These are phyloP conservation scores for Ustilago curta DNA, from an alignment of 1,284 basidiomycete genomes.

Conservation along the genomic window DNA sequence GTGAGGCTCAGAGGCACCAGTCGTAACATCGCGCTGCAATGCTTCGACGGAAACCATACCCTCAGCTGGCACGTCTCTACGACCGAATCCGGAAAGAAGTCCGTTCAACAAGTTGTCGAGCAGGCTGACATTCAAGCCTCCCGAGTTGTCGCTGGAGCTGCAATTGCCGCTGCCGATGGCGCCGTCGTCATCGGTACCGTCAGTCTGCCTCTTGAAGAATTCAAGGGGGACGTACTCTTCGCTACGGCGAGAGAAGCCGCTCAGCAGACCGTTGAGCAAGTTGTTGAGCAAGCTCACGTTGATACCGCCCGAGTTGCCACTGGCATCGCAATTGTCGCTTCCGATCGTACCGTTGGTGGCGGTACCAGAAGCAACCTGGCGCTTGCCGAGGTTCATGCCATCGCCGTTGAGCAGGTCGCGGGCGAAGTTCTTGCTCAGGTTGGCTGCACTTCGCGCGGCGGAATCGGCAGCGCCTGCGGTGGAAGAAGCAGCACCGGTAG, in stretches of 20 bases:
- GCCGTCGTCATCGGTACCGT: conserved; percentile 12
- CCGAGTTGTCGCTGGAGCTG: conserved; percentile 42
- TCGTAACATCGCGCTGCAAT: conserved; percentile 24
- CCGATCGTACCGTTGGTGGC: conserved; percentile 14
- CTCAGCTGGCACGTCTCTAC: conserved; percentile 23
- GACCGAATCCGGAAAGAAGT: conserved; percentile 38
- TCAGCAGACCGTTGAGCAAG: conserved; percentile 53
- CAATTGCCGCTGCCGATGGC: conserved; percentile 38
- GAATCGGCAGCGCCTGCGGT: conserved; percentile 12
- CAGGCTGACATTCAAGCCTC: conserved; percentile 51
- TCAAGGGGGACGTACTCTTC: conserved; percentile 24
- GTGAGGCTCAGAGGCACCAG: not conserved
- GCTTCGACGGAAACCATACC: conserved; percentile 20
- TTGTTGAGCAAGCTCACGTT: conserved; percentile 56
- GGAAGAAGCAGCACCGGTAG: not conserved
- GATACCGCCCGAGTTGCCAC: conserved; percentile 47
- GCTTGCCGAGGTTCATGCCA: conserved; percentile 50
- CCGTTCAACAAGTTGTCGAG: conserved; percentile 56
- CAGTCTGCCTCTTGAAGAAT: conserved; percentile 35
- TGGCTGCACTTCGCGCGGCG: conserved; percentile 43
- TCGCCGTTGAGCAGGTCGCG: conserved; percentile 47
- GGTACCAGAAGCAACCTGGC: conserved; percentile 13
- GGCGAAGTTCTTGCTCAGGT: conserved; percentile 41
- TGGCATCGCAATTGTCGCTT: conserved; percentile 43
- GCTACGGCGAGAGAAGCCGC: conserved; percentile 31